These are phyloP conservation scores for Clavariopsis aquatica DNA, from an alignment of 495 filamentous ascomycete species.

Conservation along the genomic window DNA sequence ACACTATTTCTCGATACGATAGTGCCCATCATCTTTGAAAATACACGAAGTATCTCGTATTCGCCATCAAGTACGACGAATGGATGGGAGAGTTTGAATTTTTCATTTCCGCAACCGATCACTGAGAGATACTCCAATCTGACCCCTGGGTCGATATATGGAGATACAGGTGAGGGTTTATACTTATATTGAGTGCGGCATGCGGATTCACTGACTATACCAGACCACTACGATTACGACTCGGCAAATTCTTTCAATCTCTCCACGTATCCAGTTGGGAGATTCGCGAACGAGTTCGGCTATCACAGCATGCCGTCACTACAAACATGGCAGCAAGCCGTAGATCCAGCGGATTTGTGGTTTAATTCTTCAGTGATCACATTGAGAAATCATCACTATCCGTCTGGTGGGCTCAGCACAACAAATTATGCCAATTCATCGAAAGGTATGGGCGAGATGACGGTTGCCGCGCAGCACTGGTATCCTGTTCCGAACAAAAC, in stretches of 20 bases:
- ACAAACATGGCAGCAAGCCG: slow-evolving; percentile 60
- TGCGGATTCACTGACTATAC: background rate
- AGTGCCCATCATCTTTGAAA: slow-evolving; percentile 62
- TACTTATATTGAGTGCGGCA: background rate
- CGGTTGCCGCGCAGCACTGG: slow-evolving; percentile 58
- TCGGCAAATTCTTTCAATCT: slow-evolving; percentile 58
- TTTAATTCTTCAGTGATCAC: slow-evolving; percentile 64
- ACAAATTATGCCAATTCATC: slow-evolving; percentile 46
- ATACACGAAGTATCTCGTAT: slow-evolving; percentile 66
- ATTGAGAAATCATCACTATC: slow-evolving; percentile 68
- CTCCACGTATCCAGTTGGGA: slow-evolving; percentile 58
- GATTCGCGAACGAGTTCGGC: slow-evolving; percentile 70
- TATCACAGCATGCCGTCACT: slow-evolving; percentile 68
- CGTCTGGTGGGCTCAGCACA: slow-evolving; percentile 54
- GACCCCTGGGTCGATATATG: slow-evolving; percentile 60
- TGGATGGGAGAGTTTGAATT: slow-evolving; percentile 61
- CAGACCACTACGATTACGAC: slow-evolving; percentile 70
- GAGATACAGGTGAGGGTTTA: slow-evolving; percentile 53
- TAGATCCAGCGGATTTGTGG: slow-evolving; percentile 53
- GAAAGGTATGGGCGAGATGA: slow-evolving; percentile 66
- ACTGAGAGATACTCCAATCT: slow-evolving; percentile 62
- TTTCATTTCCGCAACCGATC: slow-evolving; percentile 59
- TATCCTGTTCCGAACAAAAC: slow-evolving; percentile 63
- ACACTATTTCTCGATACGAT: slow-evolving; percentile 63
- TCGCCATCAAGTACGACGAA: slow-evolving; percentile 68